Conservation (phyloP, 108 stramenopile species). For the Conticribra guillardii region DNA sequence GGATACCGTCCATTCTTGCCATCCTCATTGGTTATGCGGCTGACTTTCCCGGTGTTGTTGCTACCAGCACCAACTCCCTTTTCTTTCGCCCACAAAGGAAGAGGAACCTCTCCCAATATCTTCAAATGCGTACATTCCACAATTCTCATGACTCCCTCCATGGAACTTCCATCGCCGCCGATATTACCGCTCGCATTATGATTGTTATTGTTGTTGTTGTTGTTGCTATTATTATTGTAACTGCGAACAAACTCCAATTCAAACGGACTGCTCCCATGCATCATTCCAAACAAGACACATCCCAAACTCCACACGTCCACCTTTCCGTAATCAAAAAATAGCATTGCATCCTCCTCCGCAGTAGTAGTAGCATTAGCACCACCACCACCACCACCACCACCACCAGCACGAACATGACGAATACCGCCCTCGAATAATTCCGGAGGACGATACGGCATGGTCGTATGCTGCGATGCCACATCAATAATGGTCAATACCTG, state of each 20-base stretch:
- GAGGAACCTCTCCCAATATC: slow-evolving; percentile 54
- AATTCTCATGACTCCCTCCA: slow-evolving; percentile 49
- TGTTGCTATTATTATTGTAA: too few relatives aligned
- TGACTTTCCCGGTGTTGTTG: not conserved
- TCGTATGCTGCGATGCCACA: slow-evolving; percentile 65
- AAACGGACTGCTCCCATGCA: slow-evolving; percentile 81
- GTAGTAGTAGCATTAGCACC: not conserved
- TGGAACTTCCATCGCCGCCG: not conserved
- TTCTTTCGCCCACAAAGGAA: slow-evolving; percentile 21
- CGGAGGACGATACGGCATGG: slow-evolving; percentile 85
- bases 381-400: not conserved
- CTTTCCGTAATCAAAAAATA: slow-evolving; percentile 65
- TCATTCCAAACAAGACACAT: slow-evolving; percentile 79
- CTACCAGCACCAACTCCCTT: not conserved
- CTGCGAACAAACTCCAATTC: slow-evolving; percentile 66
- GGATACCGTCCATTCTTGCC: slow-evolving; percentile 38
- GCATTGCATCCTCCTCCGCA: slow-evolving; percentile 30
- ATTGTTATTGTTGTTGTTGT: too few relatives aligned
- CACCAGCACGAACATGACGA: slow-evolving; percentile 17
- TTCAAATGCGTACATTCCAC: slow-evolving; percentile 75
- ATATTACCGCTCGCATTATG: slow-evolving; percentile 3
- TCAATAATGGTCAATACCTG: slow-evolving; percentile 44
- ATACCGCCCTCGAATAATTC: slow-evolving; percentile 85
- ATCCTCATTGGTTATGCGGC: not conserved
- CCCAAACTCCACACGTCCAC: slow-evolving; percentile 87